phyloP scores from a whole-genome alignment of 768 basidiomycete species.

The Trametes villosa region DNA sequence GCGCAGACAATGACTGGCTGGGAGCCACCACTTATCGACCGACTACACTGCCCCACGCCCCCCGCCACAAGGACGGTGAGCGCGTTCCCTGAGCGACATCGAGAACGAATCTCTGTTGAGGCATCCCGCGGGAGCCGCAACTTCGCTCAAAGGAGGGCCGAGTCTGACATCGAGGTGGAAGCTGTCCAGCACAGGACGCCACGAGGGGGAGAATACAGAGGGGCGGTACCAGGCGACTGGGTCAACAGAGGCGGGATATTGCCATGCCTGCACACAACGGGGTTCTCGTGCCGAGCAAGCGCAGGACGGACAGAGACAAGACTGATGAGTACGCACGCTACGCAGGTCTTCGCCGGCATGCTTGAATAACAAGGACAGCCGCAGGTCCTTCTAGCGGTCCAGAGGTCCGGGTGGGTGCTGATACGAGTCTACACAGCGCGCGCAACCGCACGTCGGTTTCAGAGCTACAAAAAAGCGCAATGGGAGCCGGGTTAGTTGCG shows the following conservation, averaged over 20 bases:
- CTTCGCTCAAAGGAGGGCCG: slow-evolving; percentile 36
- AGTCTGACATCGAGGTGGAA: slow-evolving; percentile 19
- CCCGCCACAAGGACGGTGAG: slow-evolving; percentile 15
- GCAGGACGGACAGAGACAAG: slow-evolving; percentile 31
- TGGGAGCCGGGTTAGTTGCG: slow-evolving; percentile 46
- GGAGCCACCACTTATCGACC: slow-evolving; percentile 21
- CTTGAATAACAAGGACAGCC: slow-evolving; percentile 15
- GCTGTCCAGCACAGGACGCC: slow-evolving; percentile 17
- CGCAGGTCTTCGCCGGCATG: slow-evolving; percentile 40
- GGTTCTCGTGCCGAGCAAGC: slow-evolving; percentile 14
- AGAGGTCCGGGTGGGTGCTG: slow-evolving; percentile 24
- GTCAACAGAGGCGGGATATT: slow-evolving; percentile 20
- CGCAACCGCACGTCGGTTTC: slow-evolving; percentile 13
- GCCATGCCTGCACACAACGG: slow-evolving; percentile 22
- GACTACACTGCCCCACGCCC: slow-evolving; percentile 32
- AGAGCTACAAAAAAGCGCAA: slow-evolving; percentile 22
- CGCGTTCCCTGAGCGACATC: slow-evolving; percentile 39
- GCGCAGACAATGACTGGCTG: slow-evolving; percentile 7
- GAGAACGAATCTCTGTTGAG: slow-evolving; percentile 64
- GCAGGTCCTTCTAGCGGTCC: background rate
- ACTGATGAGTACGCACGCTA: slow-evolving; percentile 21
- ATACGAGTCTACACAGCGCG: slow-evolving; percentile 16
- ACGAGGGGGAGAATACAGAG: slow-evolving; percentile 22
- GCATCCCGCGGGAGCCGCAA: slow-evolving; percentile 49
- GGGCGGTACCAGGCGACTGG: slow-evolving; percentile 20